phyloP scores from a whole-genome alignment of 352 stramenopile species.

The Blastocystis sp. region DNA sequence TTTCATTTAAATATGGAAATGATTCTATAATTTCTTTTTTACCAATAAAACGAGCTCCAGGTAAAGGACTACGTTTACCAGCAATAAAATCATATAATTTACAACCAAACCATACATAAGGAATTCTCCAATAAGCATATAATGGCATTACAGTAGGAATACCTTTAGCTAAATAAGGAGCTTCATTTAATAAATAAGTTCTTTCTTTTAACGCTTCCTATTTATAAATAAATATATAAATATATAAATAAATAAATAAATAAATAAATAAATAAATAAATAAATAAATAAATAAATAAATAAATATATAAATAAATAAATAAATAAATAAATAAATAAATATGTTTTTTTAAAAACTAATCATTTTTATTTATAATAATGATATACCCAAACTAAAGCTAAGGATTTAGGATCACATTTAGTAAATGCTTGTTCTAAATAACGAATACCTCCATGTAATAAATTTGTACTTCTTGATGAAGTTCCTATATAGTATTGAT shows the following conservation, averaged over 20 bases:
- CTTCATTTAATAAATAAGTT: constrained; percentile 66
- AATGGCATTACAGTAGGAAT: constrained; percentile 82
- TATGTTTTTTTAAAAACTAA: no score
- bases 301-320: no score
- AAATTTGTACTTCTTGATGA: constrained; percentile 75
- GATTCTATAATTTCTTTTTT: constrained; percentile 70
- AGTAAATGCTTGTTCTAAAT: constrained; percentile 76
- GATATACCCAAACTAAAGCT: constrained; percentile 57
- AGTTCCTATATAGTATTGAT: no score
- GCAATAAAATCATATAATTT: constrained; percentile 75
- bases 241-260: no score
- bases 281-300: no score
- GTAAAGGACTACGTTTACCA: constrained; percentile 48
- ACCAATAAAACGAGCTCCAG: constrained; percentile 49
- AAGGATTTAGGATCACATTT: constrained; percentile 64
- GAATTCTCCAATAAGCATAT: constrained; percentile 77
- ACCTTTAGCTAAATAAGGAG: constrained; percentile 73
- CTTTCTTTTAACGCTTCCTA: constrained; percentile 71
- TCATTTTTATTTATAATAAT: no score
- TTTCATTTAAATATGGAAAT: constrained; percentile 72
- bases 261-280: no score
- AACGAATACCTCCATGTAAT: constrained; percentile 77
- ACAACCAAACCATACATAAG: constrained; percentile 72
- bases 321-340: no score
- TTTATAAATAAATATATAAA: constrained; percentile 18